Evolutionary conservation across 2,329 filamentous ascomycete species (phyloP).

Genomic region (Stachybotrys echinatus): DNA sequence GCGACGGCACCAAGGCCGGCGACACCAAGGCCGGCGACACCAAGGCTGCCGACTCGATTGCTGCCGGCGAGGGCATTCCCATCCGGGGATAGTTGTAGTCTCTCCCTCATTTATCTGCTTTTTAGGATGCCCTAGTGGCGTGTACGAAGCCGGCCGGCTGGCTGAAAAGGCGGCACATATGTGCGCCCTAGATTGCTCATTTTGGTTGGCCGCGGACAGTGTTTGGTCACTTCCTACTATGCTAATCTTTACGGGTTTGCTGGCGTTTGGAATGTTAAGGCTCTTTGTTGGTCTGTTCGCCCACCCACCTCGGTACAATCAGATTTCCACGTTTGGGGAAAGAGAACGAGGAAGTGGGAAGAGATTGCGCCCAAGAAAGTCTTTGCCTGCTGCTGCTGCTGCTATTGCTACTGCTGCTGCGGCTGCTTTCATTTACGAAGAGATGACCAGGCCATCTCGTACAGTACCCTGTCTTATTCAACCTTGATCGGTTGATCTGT

Average conservation of each 20-base stretch:
- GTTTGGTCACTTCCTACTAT: too few species aligned
- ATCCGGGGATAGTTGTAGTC: slow-evolving; percentile 49
- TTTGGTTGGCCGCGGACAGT: too few species aligned
- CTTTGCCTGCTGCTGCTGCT: too few species aligned
- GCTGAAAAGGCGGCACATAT: neutral
- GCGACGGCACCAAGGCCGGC: slow-evolving; percentile 37
- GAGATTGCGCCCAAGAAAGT: neutral
- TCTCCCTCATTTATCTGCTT: neutral
- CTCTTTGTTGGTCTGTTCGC: neutral
- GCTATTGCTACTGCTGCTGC: too few species aligned
- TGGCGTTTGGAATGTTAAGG: neutral
- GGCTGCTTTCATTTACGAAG: neutral
- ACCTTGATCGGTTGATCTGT: neutral
- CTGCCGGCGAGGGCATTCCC: slow-evolving; percentile 44
- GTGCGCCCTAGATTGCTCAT: neutral
- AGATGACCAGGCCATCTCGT: neutral
- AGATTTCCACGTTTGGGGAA: neutral
- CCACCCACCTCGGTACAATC: neutral
- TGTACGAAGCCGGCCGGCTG: neutral
- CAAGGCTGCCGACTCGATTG: slow-evolving; percentile 11
- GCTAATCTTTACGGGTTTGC: neutral
- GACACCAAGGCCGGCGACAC: slow-evolving; percentile 38
- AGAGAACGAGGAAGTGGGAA: neutral
- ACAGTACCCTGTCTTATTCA: neutral
- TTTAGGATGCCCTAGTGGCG: neutral